Evolutionary conservation across 176 grass and related monocot genomes (phyloP).

Genomic region (Eragrostis curvula): DNA sequence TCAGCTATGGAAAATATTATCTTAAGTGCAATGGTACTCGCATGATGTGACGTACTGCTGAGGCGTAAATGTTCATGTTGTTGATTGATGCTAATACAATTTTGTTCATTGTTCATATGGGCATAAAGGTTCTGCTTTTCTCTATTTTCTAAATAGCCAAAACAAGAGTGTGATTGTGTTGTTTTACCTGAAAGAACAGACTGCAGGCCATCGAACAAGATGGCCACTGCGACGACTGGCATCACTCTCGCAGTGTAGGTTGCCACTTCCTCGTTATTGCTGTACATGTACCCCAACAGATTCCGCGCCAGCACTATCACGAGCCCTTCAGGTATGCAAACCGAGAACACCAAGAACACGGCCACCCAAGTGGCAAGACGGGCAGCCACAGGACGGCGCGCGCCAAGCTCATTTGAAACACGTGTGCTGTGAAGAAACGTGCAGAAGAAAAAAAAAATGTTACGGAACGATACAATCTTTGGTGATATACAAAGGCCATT

Average conservation of each 20-base stretch:
- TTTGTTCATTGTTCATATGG: too few relatives aligned
- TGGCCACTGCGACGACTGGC: slow-evolving; percentile 51
- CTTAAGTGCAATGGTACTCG: too few relatives aligned
- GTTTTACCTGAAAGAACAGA: slow-evolving; percentile 58
- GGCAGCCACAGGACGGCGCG: slow-evolving; percentile 24
- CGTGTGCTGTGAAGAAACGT: slow-evolving; percentile 39
- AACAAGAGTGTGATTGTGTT: too few relatives aligned
- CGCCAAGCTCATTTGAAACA: slow-evolving; percentile 71
- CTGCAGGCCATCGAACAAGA: slow-evolving; percentile 52
- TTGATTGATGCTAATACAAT: too few relatives aligned
- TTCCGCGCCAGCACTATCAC: slow-evolving; percentile 38
- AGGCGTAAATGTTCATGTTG: too few relatives aligned
- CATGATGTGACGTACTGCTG: too few relatives aligned
- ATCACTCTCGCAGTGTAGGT: slow-evolving; percentile 45
- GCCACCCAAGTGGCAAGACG: slow-evolving; percentile 32
- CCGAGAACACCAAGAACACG: slow-evolving; percentile 28
- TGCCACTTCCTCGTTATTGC: slow-evolving; percentile 50
- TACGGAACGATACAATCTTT: too few relatives aligned
- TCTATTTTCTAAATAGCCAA: too few relatives aligned
- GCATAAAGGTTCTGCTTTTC: too few relatives aligned
- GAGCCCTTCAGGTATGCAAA: slow-evolving; percentile 31
- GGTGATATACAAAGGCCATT: too few relatives aligned
- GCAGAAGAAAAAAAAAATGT: too few relatives aligned
- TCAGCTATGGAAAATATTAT: too few relatives aligned
- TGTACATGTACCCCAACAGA: slow-evolving; percentile 56